Evolutionary conservation across 2,329 filamentous ascomycete species (phyloP).

Genomic region (Colletotrichum sp.): DNA sequence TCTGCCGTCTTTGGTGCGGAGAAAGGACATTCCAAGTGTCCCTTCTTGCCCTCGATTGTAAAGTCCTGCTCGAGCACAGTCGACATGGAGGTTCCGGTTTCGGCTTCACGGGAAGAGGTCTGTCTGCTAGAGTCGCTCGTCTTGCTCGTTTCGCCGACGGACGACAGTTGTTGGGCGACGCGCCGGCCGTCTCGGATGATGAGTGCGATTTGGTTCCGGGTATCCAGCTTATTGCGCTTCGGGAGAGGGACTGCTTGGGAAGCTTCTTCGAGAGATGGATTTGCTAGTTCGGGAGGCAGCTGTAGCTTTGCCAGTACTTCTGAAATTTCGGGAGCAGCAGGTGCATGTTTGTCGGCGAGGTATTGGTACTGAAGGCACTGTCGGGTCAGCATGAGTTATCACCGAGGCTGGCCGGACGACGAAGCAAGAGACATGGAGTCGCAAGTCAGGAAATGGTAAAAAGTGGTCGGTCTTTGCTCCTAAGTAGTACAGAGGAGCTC

Average conservation of each 20-base stretch:
- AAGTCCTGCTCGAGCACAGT: conserved; percentile 86
- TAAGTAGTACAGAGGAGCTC: conserved; percentile 55
- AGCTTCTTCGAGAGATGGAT: conserved; percentile 52
- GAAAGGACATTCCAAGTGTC: conserved; percentile 83
- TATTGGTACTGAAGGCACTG: conserved; percentile 59
- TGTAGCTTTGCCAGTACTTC: conserved; percentile 71
- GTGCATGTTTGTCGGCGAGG: conserved; percentile 72
- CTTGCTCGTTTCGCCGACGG: conserved; percentile 55
- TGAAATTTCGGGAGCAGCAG: conserved; percentile 68
- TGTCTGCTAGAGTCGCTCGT: conserved; percentile 55
- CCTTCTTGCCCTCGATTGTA: conserved; percentile 82
- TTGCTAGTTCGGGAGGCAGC: conserved; percentile 58
- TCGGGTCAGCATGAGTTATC: conserved; percentile 21
- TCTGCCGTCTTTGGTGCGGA: conserved; percentile 42
- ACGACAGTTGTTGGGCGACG: conserved; percentile 58
- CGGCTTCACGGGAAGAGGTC: conserved; percentile 48
- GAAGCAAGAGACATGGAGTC: conserved; percentile 16
- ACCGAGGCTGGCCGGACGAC: conserved; percentile 3
- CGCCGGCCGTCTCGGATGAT: conserved; percentile 69
- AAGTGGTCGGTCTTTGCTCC: conserved; percentile 67
- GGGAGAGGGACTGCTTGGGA: conserved; percentile 60
- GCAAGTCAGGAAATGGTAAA: conserved; percentile 46
- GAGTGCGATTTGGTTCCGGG: conserved; percentile 64
- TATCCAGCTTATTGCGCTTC: conserved; percentile 48
- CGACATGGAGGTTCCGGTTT: conserved; percentile 61